These are phyloP conservation scores for Murraya paniculata DNA, from an alignment of 345 rosid species.

Conservation along the genomic window DNA sequence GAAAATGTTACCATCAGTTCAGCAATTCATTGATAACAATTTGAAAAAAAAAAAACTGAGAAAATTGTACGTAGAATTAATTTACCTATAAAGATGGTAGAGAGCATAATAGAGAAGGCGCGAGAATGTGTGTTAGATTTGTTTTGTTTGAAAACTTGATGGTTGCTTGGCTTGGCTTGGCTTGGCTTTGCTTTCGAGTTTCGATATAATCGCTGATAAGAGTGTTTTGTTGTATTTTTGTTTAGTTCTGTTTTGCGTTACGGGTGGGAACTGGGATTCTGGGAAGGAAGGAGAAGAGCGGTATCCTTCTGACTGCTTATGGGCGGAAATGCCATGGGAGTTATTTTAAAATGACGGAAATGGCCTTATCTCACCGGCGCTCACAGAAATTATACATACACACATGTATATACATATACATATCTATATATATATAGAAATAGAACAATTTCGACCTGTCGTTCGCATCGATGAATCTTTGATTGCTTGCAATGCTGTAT, in stretches of 20 bases:
- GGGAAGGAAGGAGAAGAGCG: neutral
- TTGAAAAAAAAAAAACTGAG: neutral
- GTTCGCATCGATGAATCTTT: too few species aligned
- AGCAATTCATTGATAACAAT: neutral
- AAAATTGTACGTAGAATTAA: neutral
- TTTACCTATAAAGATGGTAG: neutral
- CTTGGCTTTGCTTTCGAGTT: neutral
- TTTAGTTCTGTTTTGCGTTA: neutral
- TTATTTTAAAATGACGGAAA: neutral
- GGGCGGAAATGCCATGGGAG: conserved; percentile 3
- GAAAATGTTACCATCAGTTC: neutral
- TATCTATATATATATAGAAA: too few species aligned
- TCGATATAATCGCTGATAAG: neutral
- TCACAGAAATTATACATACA: too few species aligned
- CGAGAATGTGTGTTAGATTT: neutral
- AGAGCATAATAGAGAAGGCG: neutral
- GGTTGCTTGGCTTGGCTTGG: neutral
- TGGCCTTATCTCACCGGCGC: neutral
- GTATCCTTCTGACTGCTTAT: neutral
- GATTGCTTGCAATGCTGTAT: too few species aligned
- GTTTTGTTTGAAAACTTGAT: neutral
- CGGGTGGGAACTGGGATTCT: too few species aligned
- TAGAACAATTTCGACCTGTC: neutral
- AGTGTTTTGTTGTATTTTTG: neutral
- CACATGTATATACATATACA: too few species aligned